A percentile compares a stretch with the other conserved stretches of the same genome.
These are phyloP conservation scores for Sphaerobolus stellatus DNA, from an alignment of 1,284 basidiomycete genomes.

Conservation along the genomic window DNA sequence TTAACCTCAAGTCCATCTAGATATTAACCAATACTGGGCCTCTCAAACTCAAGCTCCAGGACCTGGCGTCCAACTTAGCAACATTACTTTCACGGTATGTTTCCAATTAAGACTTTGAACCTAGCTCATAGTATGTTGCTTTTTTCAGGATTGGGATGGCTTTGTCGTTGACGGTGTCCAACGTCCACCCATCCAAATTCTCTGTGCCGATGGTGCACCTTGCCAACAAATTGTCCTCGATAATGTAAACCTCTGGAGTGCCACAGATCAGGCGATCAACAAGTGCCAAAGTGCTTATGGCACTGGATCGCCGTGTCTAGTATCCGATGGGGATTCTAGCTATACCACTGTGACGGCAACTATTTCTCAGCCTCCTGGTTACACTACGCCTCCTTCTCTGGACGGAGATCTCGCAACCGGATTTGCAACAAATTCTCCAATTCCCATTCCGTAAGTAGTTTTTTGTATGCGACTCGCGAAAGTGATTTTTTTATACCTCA, in stretches of 20 bases:
- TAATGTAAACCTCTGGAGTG: conserved; percentile 35
- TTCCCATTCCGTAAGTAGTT: conserved; percentile 33
- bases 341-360: conserved; percentile 26
- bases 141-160: conserved; percentile 33
- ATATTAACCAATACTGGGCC: conserved; percentile 36
- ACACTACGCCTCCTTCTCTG: conserved; percentile 30
- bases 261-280: conserved; percentile 26
- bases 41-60: conserved; percentile 14
- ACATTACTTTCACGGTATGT: conserved; percentile 9
- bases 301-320: conserved; percentile 30
- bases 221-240: conserved; percentile 30
- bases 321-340: conserved; percentile 22
- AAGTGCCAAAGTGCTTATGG: conserved; percentile 36
- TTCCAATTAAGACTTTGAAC: background rate
- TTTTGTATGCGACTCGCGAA: background rate
- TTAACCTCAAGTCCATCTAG: too few relatives aligned
- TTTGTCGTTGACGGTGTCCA: conserved; percentile 29
- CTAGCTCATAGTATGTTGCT: background rate
- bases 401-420: conserved; percentile 29
- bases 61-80: conserved; percentile 10
- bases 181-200: conserved; percentile 31
- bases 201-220: conserved; percentile 35
- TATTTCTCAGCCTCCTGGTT: conserved; percentile 26
- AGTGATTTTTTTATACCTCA: background rate
- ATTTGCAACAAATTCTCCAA: conserved; percentile 31